Conservation (phyloP, 2,329 filamentous ascomycete genomes). For the Leptographium radiaticola region DNA sequence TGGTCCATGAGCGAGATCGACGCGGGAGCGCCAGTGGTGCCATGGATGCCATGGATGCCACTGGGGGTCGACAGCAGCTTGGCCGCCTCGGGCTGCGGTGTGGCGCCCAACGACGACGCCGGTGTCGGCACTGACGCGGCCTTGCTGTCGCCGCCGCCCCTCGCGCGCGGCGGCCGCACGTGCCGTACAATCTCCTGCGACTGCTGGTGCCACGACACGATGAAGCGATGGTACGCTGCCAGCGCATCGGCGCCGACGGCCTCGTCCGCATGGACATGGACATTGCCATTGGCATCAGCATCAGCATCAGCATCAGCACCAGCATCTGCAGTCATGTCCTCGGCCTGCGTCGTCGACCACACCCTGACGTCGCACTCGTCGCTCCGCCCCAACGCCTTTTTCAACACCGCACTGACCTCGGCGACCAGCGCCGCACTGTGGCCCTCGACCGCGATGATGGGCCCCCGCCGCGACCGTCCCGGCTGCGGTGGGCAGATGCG, state of each 20-base stretch:
- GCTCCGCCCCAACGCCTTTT: constrained; percentile 41
- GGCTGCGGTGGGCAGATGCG: constrained; percentile 57
- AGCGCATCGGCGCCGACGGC: constrained; percentile 19
- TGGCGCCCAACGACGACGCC: constrained; percentile 2
- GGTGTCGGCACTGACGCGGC: background rate
- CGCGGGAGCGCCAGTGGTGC: too few relatives aligned
- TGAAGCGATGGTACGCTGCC: constrained; percentile 51
- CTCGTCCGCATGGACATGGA: background rate
- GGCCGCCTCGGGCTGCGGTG: constrained; percentile 5
- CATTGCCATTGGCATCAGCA: background rate
- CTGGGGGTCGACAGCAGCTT: background rate
- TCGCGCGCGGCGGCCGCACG: constrained; percentile 17
- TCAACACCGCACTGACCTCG: constrained; percentile 50
- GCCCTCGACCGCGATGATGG: constrained; percentile 75
- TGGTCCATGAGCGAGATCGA: too few relatives aligned
- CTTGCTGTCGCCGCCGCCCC: constrained; percentile 6
- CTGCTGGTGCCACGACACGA: constrained; percentile 62
- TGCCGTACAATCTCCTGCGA: constrained; percentile 55
- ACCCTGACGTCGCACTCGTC: constrained; percentile 31
- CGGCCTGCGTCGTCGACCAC: constrained; percentile 18
- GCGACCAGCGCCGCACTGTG: constrained; percentile 37
- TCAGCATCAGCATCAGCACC: background rate
- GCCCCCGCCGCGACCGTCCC: constrained; percentile 44
- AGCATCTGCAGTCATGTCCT: background rate
- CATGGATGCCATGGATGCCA: too few relatives aligned